phyloP scores from a whole-genome alignment of 179 eudicot species.

The Sideroxylon spinosum region DNA sequence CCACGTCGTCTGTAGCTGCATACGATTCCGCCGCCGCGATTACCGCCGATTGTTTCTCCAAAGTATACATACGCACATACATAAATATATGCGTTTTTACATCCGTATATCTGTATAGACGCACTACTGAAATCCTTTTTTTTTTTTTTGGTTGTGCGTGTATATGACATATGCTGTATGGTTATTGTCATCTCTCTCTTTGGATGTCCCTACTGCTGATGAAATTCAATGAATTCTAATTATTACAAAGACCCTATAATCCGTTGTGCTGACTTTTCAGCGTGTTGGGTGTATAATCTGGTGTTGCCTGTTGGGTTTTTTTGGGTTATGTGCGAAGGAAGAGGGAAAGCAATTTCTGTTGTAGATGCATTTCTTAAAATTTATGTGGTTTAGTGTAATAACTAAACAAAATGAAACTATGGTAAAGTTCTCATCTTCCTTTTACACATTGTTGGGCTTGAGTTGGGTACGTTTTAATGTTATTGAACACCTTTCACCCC shows the following conservation, averaged over 20 bases:
- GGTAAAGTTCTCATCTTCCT: no score
- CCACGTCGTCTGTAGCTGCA: conserved; percentile 28
- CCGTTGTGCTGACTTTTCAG: no score
- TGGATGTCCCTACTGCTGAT: background rate
- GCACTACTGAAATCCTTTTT: background rate
- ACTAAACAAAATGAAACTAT: no score
- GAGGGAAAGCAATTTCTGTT: background rate
- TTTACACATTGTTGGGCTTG: background rate
- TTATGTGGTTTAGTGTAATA: no score
- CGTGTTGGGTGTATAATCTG: background rate
- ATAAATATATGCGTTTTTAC: background rate
- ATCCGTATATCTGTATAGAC: background rate
- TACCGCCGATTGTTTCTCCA: conserved; percentile 21
- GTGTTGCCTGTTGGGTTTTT: background rate
- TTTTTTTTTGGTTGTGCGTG: background rate
- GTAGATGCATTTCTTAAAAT: no score
- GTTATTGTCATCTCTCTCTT: background rate
- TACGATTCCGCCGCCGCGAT: conserved; percentile 21
- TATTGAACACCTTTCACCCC: background rate
- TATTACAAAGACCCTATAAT: no score
- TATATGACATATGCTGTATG: background rate
- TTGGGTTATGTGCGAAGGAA: background rate
- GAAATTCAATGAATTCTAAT: background rate
- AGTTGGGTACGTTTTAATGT: background rate
- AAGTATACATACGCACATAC: conserved; percentile 24